Conservation (phyloP, 2,329 filamentous ascomycete genomes). For the Fusarium gaditjirri region DNA sequence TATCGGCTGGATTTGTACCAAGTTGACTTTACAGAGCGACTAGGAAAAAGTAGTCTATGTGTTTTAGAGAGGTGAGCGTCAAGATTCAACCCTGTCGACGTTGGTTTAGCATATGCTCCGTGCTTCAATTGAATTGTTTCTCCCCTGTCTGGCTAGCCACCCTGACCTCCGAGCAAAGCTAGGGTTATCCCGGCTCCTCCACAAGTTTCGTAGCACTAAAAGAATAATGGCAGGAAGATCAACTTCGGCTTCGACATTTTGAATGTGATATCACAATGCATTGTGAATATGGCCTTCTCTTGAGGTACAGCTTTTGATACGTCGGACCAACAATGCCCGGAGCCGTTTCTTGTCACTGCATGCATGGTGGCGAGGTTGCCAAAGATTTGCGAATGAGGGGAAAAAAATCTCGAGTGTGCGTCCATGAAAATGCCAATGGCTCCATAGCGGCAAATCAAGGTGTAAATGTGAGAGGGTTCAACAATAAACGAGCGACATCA, state of each 20-base stretch:
- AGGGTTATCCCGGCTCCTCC: slow-evolving; percentile 47
- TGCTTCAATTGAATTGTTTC: slow-evolving; percentile 38
- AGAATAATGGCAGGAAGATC: slow-evolving; percentile 39
- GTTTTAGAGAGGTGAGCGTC: slow-evolving; percentile 9
- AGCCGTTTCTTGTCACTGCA: slow-evolving; percentile 7
- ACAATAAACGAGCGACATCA: slow-evolving; percentile 32
- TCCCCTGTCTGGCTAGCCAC: slow-evolving; percentile 42
- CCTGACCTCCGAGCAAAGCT: slow-evolving; percentile 37
- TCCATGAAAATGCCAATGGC: slow-evolving; percentile 32
- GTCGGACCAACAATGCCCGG: slow-evolving; percentile 11
- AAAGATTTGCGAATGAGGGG: slow-evolving; percentile 25
- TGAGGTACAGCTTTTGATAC: slow-evolving; percentile 7
- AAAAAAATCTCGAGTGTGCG: slow-evolving; percentile 35
- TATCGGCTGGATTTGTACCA: not conserved
- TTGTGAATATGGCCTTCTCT: slow-evolving; percentile 12
- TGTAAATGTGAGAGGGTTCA: slow-evolving; percentile 34
- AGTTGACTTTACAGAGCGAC: not conserved
- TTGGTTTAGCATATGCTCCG: slow-evolving; percentile 46
- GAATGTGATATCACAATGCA: slow-evolving; percentile 27
- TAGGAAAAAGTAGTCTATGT: not conserved
- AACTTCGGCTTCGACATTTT: slow-evolving; percentile 25
- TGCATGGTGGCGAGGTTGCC: slow-evolving; percentile 29
- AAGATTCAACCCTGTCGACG: slow-evolving; percentile 32
- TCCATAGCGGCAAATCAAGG: slow-evolving; percentile 40
- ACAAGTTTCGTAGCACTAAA: slow-evolving; percentile 42